Evolutionary conservation across 2,329 filamentous ascomycete species (phyloP).

Genomic region (Cladosporium phlei): DNA sequence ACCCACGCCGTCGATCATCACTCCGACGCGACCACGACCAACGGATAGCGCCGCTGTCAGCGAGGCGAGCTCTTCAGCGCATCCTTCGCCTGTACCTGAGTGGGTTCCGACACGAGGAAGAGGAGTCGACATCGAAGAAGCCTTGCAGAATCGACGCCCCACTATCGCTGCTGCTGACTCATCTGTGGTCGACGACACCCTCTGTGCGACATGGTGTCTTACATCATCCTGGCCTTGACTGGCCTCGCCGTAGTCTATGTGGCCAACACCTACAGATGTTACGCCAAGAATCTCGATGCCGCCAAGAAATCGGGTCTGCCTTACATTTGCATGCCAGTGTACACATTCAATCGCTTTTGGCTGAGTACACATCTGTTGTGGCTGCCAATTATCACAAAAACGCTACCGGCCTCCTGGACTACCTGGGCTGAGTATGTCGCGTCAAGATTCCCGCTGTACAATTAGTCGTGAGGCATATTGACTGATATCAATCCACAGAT

Average conservation of each 20-base stretch:
- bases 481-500: constrained; percentile 32
- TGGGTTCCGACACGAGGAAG: no score
- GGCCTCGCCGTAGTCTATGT: constrained; percentile 33
- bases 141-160: background rate
- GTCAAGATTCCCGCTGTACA: background rate
- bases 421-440: constrained; percentile 55
- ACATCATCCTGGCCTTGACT: constrained; percentile 24
- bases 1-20: no score
- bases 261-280: constrained; percentile 33
- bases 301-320: constrained; percentile 45
- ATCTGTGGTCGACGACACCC: background rate
- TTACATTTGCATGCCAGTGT: constrained; percentile 39
- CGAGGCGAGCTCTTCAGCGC: no score
- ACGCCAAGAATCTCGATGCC: constrained; percentile 38
- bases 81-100: no score
- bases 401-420: constrained; percentile 52
- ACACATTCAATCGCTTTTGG: constrained; percentile 52
- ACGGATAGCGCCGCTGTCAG: no score
- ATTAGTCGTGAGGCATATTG: background rate
- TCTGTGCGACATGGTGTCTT: constrained; percentile 16
- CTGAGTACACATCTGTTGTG: constrained; percentile 52
- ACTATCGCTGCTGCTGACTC: background rate
- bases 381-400: constrained; percentile 50
- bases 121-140: no score
- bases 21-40: no score